Percentiles rank a stretch among this genome's conserved stretches.
Conservation (phyloP, 495 filamentous ascomycete species). For the Xylaria flabelliformis region DNA sequence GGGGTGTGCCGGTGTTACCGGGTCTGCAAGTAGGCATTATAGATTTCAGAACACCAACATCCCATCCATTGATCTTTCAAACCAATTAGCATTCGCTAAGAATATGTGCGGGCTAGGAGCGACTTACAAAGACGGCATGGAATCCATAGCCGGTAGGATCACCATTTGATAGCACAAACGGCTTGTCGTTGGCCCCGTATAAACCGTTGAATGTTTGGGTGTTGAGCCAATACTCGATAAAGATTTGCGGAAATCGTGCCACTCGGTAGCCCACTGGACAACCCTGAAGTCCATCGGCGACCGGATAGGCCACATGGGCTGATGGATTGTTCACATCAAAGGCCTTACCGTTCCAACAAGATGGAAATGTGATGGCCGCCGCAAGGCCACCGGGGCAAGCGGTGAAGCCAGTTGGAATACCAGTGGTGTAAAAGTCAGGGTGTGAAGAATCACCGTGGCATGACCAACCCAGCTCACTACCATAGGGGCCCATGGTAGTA, state of each 20-base stretch:
- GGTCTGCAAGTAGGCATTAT: background rate
- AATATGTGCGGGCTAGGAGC: background rate
- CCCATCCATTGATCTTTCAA: background rate
- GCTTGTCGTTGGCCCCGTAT: background rate
- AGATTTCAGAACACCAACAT: background rate
- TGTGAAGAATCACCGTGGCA: background rate
- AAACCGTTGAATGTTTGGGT: background rate
- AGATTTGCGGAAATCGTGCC: background rate
- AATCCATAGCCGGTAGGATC: background rate
- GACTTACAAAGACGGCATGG: conserved; percentile 1
- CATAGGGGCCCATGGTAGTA: background rate
- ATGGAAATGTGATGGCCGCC: background rate
- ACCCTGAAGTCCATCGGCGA: background rate
- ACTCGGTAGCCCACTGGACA: background rate
- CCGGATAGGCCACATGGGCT: conserved; percentile 1
- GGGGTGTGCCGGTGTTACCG: background rate
- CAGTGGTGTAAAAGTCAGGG: background rate
- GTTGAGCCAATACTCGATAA: conserved; percentile 8
- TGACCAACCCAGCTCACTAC: background rate
- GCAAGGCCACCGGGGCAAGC: conserved; percentile 2
- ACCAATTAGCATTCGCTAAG: background rate
- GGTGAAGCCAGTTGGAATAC: background rate
- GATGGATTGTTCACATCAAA: background rate
- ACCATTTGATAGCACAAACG: background rate
- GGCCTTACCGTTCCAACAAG: background rate